Conservation (phyloP, 1,284 basidiomycete species). For the Chalciporus sp. region DNA sequence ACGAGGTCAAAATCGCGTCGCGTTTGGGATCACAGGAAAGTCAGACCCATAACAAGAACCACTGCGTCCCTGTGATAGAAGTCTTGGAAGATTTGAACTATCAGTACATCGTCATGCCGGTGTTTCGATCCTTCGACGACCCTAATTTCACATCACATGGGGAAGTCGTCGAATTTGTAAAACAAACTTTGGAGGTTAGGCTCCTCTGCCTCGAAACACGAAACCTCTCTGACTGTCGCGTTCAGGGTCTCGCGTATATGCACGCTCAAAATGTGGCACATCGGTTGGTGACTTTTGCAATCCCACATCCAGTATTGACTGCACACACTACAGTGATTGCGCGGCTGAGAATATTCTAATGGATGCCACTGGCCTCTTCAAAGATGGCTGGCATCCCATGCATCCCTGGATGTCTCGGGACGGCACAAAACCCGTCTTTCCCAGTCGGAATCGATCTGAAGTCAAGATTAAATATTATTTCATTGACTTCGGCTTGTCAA, state of each 20-base stretch:
- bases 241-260: conserved; percentile 26
- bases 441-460: conserved; percentile 12
- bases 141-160: conserved; percentile 35
- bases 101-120: conserved; percentile 28
- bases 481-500: conserved; percentile 30
- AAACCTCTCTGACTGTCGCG: neutral
- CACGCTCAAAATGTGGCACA: neutral
- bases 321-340: conserved; percentile 15
- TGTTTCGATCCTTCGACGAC: conserved; percentile 28
- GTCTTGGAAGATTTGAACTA: conserved; percentile 5
- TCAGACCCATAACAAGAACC: neutral
- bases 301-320: too few relatives aligned
- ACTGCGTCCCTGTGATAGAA: conserved; percentile 6
- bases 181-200: conserved; percentile 37
- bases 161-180: conserved; percentile 37
- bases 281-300: too few relatives aligned
- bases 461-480: conserved; percentile 27
- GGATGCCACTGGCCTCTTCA: conserved; percentile 27
- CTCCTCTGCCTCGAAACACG: neutral
- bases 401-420: conserved; percentile 7
- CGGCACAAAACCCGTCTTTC: neutral
- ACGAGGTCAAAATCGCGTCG: conserved; percentile 11
- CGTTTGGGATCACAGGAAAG: neutral
- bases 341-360: conserved; percentile 23
- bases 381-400: conserved; percentile 30